Base-by-base conservation (phyloP, 2,329 filamentous ascomycete species). In the Fusarium sp. region DNA sequence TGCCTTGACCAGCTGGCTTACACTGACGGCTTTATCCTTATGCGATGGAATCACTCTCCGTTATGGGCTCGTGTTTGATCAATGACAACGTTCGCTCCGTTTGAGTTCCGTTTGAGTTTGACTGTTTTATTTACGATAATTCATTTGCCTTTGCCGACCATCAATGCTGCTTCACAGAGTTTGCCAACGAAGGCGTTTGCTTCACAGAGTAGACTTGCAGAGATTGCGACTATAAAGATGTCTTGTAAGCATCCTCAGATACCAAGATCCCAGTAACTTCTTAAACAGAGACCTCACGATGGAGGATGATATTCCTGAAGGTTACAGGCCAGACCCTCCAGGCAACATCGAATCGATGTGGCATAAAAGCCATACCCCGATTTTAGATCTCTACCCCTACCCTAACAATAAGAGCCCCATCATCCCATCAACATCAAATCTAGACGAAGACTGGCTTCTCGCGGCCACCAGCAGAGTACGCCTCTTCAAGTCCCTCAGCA, bases 391-490 rank as follows among this genome's bases (percentile, higher is more conserved):
- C n/a, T 55, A n/a, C n/a, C 64, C 51, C 3, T 70, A 74, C 9
- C 66, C 70, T 6, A 26, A 54, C 4, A 15, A 39, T 15, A 44
- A 41, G 30, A 41, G 60, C 20, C 71, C 71, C 1, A 28, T 73
- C n/a, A 4, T 72, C 20, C 36, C 28, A 17, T 59, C 42, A 8
- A 50, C 61, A 5, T 24, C 11, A 1, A 3, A 15, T 2, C 22
- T 38, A 17, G 61, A 75, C 1, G n/a, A 45, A 3, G 45, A 62
- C 10, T 75, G 73, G 72, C 1, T 68, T 18, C 2, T 30, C 2
- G 39, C 56, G 17, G 20, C 70, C 1, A 14, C 9, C 14, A 17
- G 18, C 6, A 15, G 50, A 22, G 13, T 56, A 2, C 17, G 22
- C 4, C 5, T 65, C 30, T 51, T 65, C 38, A 20, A 8, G 26